Conservation (phyloP, 164 flowering plant species). For the Kingdonia uniflora region DNA sequence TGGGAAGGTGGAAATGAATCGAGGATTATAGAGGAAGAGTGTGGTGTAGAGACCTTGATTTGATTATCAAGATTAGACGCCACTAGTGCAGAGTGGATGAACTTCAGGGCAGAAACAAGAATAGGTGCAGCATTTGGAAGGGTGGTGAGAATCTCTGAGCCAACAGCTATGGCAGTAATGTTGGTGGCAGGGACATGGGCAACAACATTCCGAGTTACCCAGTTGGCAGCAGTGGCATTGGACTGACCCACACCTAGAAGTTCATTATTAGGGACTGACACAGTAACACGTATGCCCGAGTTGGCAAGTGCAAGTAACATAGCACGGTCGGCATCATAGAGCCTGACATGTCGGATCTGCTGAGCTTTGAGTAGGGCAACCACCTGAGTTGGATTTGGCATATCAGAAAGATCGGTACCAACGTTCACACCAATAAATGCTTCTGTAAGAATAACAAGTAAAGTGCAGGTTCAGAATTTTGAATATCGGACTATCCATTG, state of each 20-base stretch:
- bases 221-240: constrained; percentile 83
- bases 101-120: constrained; percentile 58
- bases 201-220: constrained; percentile 66
- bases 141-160: constrained; percentile 67
- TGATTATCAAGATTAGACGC: constrained; percentile 63
- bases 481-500: not conserved
- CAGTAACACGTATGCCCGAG: constrained; percentile 55
- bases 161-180: constrained; percentile 79
- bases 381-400: constrained; percentile 84
- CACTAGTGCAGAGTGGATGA: constrained; percentile 68
- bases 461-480: not conserved
- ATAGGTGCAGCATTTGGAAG: constrained; percentile 85
- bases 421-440: constrained; percentile 80
- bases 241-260: constrained; percentile 86
- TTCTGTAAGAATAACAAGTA: constrained; percentile 23
- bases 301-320: constrained; percentile 79
- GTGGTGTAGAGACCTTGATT: constrained; percentile 78
- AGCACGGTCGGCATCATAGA: constrained; percentile 67
- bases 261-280: constrained; percentile 69
- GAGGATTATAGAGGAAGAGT: constrained; percentile 61
- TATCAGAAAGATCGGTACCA: constrained; percentile 63
- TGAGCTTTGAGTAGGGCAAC: constrained; percentile 82
- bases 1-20: constrained; percentile 91
- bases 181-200: constrained; percentile 75
- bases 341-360: constrained; percentile 61